Evolutionary conservation across 2,329 filamentous ascomycete species (phyloP).

Genomic region (Diaporthe vexans): DNA sequence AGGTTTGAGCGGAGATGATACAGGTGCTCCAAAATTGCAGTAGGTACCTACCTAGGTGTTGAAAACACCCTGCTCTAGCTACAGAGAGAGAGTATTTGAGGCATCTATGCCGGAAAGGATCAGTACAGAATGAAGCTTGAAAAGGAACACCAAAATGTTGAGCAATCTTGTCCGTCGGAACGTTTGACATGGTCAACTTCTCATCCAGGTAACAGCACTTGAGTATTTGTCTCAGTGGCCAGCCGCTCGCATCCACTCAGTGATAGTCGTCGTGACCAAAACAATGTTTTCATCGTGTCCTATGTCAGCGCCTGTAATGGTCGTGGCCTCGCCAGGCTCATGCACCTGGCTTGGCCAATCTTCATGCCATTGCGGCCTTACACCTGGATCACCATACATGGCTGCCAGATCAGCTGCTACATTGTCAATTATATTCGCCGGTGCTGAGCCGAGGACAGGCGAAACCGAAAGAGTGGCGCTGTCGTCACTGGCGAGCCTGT

Average conservation of each 20-base stretch:
- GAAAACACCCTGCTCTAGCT: neutral
- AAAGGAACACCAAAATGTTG: conserved; percentile 11
- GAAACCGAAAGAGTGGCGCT: neutral
- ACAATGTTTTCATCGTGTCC: conserved; percentile 36
- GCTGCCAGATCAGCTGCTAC: conserved; percentile 21
- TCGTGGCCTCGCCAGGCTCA: neutral
- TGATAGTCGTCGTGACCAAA: conserved; percentile 39
- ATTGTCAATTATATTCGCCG: conserved; percentile 34
- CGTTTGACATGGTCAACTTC: neutral
- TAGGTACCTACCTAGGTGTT: neutral
- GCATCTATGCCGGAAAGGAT: neutral
- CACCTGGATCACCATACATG: conserved; percentile 28
- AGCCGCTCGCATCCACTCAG: conserved; percentile 17
- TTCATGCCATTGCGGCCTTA: conserved; percentile 1
- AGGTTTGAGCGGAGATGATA: neutral
- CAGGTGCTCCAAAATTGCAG: neutral
- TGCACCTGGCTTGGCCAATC: conserved; percentile 5
- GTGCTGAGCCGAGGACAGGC: neutral
- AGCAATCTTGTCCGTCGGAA: neutral
- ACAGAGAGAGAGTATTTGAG: neutral
- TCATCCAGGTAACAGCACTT: neutral
- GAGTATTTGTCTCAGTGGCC: neutral
- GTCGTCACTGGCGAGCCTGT: neutral
- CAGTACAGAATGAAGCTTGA: neutral
- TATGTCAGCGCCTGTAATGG: conserved; percentile 3